These are phyloP conservation scores for Picochlorum costavermella DNA, from an alignment of 139 green algal genomes.

Conservation along the genomic window DNA sequence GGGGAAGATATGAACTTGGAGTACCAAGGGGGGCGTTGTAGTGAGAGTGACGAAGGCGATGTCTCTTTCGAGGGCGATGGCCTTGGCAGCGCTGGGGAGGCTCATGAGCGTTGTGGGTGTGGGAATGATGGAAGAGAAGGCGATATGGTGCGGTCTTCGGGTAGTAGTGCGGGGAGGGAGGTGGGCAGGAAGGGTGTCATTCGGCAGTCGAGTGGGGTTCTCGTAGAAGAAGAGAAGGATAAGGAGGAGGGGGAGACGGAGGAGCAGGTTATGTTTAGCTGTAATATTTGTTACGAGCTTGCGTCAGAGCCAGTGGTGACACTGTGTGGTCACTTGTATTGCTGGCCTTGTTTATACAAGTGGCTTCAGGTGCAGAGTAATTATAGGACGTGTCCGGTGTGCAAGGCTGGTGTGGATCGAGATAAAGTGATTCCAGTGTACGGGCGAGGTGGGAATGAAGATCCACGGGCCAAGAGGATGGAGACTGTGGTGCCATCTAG, in stretches of 20 bases:
- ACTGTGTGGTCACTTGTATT: conserved; percentile 92
- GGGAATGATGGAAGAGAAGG: not conserved
- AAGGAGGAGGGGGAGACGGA: conserved; percentile 2
- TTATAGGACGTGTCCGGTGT: conserved; percentile 73
- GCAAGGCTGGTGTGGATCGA: conserved; percentile 79
- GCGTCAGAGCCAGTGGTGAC: conserved; percentile 88
- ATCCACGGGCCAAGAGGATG: conserved; percentile 37
- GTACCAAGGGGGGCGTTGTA: too few species aligned
- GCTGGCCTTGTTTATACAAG: conserved; percentile 88
- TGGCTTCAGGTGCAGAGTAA: conserved; percentile 74
- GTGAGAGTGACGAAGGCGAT: too few species aligned
- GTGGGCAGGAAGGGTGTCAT: not conserved
- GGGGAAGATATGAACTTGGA: too few species aligned
- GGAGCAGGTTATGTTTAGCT: conserved; percentile 61
- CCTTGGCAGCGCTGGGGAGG: too few species aligned
- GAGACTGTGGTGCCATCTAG: conserved; percentile 26
- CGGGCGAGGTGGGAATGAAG: conserved; percentile 53
- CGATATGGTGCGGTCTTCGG: not conserved
- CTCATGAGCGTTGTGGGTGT: too few species aligned
- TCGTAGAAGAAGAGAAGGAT: not conserved
- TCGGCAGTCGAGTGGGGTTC: not conserved
- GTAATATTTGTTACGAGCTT: conserved; percentile 94
- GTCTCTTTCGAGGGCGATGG: too few species aligned
- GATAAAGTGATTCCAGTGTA: conserved; percentile 85
- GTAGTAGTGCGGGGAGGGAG: not conserved